Evolutionary conservation across 148 eudicot species (phyloP), one percentile per base, ranked within the genome.

Genomic region (Linanthus parryae): DNA sequence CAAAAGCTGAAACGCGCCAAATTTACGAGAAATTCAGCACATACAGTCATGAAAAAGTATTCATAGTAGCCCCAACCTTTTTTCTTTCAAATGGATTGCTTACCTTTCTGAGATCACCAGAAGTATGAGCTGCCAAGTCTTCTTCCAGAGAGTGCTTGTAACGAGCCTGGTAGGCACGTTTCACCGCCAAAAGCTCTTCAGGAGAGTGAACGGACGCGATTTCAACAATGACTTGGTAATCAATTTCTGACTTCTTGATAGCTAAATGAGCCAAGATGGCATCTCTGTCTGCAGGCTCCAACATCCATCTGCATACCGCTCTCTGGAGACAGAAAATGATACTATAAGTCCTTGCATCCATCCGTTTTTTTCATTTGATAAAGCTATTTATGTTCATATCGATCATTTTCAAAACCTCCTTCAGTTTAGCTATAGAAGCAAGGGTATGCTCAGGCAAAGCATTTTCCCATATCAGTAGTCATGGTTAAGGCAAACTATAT

Each of bases 221-320:
- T 56, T 87, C 96, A 13, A 81, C 56, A n/a, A 87, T 58, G n/a
- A 76, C 85, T 9, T 42, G 44, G 41, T 74, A 77, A 26, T 83
- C 84, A 0, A 56, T 22, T 14, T 2, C 36, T 12, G 59, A 28
- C 46, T 83, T 50, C 74, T 62, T 78, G 35, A 87, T 55, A 7
- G 88, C 95, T 8, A 64, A 75, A 37, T 89, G 62, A 4, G 76
- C 73, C 0, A 89, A 35, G 13, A 89, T 82, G 3, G 88, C 88
- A 64, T 89, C 95, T 29, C 95, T 59, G 33, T 89, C 97, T 40
- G 44, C 41, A 26, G 95, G 95, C 17, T 85, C 91, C 73, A 79
- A 44, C 61, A 77, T 73, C 97, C 97, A 85, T 28, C 85, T 63
- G 46, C 62, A 85, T 33, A 89, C 70, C 29, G 88, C 91, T 80